Evolutionary conservation across 805 yeast species (phyloP).

Genomic region (Ogataea saltuana): DNA sequence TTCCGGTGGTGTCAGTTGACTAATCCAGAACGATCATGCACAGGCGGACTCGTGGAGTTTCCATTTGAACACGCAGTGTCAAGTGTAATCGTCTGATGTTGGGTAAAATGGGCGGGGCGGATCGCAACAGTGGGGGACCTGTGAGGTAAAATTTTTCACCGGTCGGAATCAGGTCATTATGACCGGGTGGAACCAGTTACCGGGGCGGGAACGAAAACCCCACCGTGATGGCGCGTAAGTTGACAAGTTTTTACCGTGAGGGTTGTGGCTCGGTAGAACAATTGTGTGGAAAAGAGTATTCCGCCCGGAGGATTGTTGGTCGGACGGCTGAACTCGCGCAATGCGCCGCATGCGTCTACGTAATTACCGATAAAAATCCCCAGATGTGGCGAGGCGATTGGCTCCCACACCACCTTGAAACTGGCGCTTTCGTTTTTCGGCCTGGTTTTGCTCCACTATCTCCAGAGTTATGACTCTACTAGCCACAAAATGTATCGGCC

Average conservation of each 20-base stretch:
- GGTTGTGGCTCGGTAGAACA: constrained; percentile 1
- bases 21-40: too few relatives aligned
- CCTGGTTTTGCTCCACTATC: constrained; percentile 4
- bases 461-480: constrained; percentile 6
- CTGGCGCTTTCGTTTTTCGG: not conserved
- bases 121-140: too few relatives aligned
- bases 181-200: not conserved
- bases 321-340: too few relatives aligned
- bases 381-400: constrained; percentile 5
- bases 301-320: too few relatives aligned
- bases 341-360: constrained; percentile 6
- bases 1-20: too few relatives aligned
- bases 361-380: constrained; percentile 6
- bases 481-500: too few relatives aligned
- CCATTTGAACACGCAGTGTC: not conserved
- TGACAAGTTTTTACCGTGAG: not conserved
- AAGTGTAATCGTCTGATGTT: not conserved
- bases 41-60: not conserved
- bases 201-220: not conserved
- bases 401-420: not conserved
- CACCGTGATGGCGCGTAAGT: not conserved
- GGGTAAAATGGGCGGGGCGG: constrained; percentile 2
- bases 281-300: too few relatives aligned
- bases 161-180: not conserved
- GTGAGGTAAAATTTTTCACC: not conserved